Evolutionary conservation across 495 filamentous ascomycete genomes (phyloP), one percentile per base, ranked within the genome.

Genomic region (Beverwykella pulmonaria): DNA sequence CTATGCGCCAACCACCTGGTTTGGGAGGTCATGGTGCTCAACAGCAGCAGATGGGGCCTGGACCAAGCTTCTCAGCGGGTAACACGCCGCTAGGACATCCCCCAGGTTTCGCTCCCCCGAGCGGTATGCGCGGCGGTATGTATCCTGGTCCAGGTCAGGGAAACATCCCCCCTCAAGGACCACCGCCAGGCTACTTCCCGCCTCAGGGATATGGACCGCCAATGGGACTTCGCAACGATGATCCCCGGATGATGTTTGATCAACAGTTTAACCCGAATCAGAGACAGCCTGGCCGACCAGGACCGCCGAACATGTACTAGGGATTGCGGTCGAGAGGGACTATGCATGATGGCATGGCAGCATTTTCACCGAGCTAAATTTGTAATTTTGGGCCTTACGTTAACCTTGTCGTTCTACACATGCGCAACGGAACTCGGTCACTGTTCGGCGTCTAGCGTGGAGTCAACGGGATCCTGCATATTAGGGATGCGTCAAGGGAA

Each of bases 171-270:
- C 61, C 62, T 15, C 66, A 34, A 41, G 69, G 65, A 17, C 68
- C 63, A 39, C 68, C 68, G 23, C 57, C 61, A 19, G 59, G 68
- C 29, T 72, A 72, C 53, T 72, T 72, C 9, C 55, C 66, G n/a
- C 60, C 56, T 39, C 69, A 58, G 12, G 56, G 56, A 5, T 69
- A 67, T 39, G 49, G 52, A 41, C 68, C 62, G 25, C 62, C 57
- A 15, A 29, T 50, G 53, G 59, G 58, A 8, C 64, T 69, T 59
- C 61, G 53, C 10, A 47, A 44, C 36, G 53, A 71, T 15, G 69
- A 71, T 50, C 69, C 65, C 4, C 53, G 69, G n/a, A 61, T 71
- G 61, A 71, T 71, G 69, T 61, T 67, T 36, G 68, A 55, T 5
- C 50, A 71, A 26, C 68, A 71, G 53, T 67, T 53, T 19, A 50